Evolutionary conservation across 2,329 filamentous ascomycete genomes (phyloP).

Genomic region (Chaetoscypha palmicola): DNA sequence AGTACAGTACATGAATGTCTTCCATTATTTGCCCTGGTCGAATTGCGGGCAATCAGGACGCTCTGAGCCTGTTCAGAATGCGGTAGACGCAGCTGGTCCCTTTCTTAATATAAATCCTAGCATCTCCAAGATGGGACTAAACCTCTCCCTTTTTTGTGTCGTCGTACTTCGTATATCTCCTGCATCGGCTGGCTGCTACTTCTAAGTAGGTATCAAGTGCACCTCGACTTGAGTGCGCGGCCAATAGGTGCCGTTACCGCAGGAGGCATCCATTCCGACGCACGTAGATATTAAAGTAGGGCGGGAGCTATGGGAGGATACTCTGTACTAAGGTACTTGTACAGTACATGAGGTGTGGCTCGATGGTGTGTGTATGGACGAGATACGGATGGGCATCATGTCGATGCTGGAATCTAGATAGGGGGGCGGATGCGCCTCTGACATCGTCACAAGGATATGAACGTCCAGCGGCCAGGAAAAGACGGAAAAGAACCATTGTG

Average conservation of each 20-base stretch:
- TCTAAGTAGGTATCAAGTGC: too few species aligned
- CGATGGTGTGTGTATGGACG: neutral
- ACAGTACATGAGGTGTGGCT: neutral
- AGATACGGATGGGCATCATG: neutral
- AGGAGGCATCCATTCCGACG: neutral
- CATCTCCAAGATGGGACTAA: neutral
- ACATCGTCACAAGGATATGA: constrained; percentile 8
- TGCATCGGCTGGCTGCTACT: too few species aligned
- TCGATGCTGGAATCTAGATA: too few species aligned
- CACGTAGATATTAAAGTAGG: neutral
- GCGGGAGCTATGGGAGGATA: neutral
- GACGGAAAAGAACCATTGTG: neutral
- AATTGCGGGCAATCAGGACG: too few species aligned
- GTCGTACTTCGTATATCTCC: too few species aligned
- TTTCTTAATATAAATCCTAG: neutral
- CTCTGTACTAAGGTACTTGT: too few species aligned
- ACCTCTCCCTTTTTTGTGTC: neutral
- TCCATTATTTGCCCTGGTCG: too few species aligned
- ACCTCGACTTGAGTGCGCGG: too few species aligned
- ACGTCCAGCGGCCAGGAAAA: constrained; percentile 6
- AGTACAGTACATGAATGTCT: too few species aligned
- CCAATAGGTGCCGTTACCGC: neutral
- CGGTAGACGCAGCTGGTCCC: neutral
- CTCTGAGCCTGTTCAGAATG: neutral
- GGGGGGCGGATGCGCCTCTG: constrained; percentile 10